phyloP scores from a whole-genome alignment of 2,329 filamentous ascomycete genomes.

The Neoascochyta sp. region DNA sequence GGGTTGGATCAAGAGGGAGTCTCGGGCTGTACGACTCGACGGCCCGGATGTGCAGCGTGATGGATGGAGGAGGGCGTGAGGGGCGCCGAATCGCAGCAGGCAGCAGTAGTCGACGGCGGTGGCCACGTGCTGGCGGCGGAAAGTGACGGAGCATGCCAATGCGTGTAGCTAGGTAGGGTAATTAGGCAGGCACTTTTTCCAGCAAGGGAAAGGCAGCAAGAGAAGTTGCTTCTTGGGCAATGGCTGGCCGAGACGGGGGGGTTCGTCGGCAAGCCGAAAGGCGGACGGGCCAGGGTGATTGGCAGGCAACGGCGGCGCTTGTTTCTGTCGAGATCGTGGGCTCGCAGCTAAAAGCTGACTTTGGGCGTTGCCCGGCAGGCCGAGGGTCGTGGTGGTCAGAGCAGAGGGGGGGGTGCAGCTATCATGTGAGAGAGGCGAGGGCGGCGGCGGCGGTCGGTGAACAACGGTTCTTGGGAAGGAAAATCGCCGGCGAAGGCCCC shows the following conservation, averaged over 20 bases:
- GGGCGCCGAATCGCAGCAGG: too few species aligned
- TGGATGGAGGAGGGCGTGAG: conserved; percentile 2
- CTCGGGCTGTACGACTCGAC: conserved; percentile 7
- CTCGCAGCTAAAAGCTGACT: conserved; percentile 4
- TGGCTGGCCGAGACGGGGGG: conserved; percentile 3
- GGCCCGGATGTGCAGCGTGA: conserved; percentile 5
- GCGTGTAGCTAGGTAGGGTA: too few species aligned
- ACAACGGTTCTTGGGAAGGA: conserved; percentile 7
- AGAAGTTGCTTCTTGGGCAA: conserved; percentile 1
- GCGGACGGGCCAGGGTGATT: conserved; percentile 9
- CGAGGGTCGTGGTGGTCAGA: too few species aligned
- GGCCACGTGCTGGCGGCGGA: conserved; percentile 1
- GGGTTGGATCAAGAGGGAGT: conserved; percentile 3
- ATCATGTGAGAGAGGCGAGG: conserved; percentile 1
- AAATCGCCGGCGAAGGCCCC: conserved; percentile 7
- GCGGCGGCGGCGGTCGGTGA: conserved; percentile 7
- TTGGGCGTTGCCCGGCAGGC: conserved; percentile 3
- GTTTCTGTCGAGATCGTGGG: conserved; percentile 2
- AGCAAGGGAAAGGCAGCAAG: conserved; percentile 3
- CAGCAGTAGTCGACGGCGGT: too few species aligned
- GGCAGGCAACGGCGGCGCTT: conserved; percentile 3
- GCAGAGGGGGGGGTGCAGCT: conserved; percentile 5
- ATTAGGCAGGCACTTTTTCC: too few species aligned
- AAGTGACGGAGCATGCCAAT: too few species aligned
- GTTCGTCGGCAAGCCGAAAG: conserved; percentile 9